Evolutionary conservation across 2,329 filamentous ascomycete genomes (phyloP).

Genomic region (Aspergillus fumigatiaffinis): DNA sequence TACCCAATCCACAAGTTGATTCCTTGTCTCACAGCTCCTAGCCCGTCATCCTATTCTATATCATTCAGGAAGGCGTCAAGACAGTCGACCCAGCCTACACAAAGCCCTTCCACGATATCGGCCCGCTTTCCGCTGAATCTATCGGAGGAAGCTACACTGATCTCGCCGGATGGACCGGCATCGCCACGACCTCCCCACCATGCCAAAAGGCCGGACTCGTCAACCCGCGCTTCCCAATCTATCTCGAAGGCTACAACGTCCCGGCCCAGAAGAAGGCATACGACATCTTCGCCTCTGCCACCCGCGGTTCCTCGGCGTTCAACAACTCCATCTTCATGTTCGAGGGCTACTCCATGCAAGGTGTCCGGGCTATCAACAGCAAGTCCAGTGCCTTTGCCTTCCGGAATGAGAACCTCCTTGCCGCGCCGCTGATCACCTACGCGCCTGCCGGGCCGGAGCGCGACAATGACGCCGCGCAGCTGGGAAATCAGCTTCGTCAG

Average conservation of each 20-base stretch:
- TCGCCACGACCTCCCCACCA: constrained; percentile 31
- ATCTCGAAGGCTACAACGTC: constrained; percentile 40
- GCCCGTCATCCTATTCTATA: constrained; percentile 29
- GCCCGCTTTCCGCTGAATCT: constrained; percentile 32
- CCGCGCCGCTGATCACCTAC: constrained; percentile 30
- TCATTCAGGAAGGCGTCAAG: constrained; percentile 34
- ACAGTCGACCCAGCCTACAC: constrained; percentile 41
- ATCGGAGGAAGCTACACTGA: constrained; percentile 44
- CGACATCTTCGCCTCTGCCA: constrained; percentile 33
- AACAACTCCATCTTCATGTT: constrained; percentile 51
- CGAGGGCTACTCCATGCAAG: constrained; percentile 51
- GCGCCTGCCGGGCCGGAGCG: constrained; percentile 18
- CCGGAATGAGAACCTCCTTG: constrained; percentile 44
- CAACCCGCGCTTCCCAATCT: constrained; percentile 45
- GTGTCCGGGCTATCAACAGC: constrained; percentile 37
- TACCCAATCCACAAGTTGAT: neutral
- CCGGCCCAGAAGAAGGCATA: constrained; percentile 36
- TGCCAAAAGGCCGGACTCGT: constrained; percentile 43
- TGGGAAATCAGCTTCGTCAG: constrained; percentile 31
- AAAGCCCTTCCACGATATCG: constrained; percentile 43
- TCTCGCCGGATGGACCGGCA: constrained; percentile 43
- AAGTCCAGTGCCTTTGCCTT: constrained; percentile 45
- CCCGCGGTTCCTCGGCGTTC: constrained; percentile 28
- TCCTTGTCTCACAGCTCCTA: constrained; percentile 4
- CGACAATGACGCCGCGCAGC: constrained; percentile 18